phyloP scores from a whole-genome alignment of 2,329 filamentous ascomycete genomes.

The Cladorrhinum sp. region DNA sequence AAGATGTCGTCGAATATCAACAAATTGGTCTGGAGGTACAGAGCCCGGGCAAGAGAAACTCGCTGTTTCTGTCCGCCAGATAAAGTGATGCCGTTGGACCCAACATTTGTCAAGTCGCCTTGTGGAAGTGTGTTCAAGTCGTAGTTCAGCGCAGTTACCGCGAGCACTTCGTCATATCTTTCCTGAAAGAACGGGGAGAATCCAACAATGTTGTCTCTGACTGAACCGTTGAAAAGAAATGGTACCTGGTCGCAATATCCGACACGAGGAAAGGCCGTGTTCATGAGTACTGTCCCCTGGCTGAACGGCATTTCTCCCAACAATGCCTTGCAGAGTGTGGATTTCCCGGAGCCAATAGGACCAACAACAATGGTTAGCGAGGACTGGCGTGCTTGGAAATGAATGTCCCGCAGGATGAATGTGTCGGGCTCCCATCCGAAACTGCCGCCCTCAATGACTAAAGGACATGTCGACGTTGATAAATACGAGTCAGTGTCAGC shows the following conservation, averaged over 20 bases:
- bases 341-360: slow-evolving; percentile 45
- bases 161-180: slow-evolving; percentile 31
- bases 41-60: slow-evolving; percentile 27
- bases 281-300: slow-evolving; percentile 29
- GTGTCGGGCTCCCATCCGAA: slow-evolving; percentile 18
- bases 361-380: slow-evolving; percentile 38
- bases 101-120: slow-evolving; percentile 38
- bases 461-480: background rate
- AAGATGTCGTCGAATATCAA: slow-evolving; percentile 28
- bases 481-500: too few species aligned
- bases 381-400: slow-evolving; percentile 31
- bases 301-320: slow-evolving; percentile 36
- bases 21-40: slow-evolving; percentile 25
- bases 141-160: slow-evolving; percentile 30
- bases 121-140: slow-evolving; percentile 33
- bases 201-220: slow-evolving; percentile 34
- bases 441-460: slow-evolving; percentile 24
- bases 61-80: slow-evolving; percentile 43
- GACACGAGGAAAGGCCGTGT: slow-evolving; percentile 23
- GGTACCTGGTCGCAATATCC: slow-evolving; percentile 40
- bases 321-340: slow-evolving; percentile 41
- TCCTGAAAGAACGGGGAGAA: slow-evolving; percentile 25
- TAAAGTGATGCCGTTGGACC: slow-evolving; percentile 44
- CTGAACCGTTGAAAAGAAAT: slow-evolving; percentile 35
- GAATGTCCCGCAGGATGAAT: slow-evolving; percentile 27